phyloP scores from a whole-genome alignment of 805 yeast genomes.

The Metschnikowia cerradonensis region DNA sequence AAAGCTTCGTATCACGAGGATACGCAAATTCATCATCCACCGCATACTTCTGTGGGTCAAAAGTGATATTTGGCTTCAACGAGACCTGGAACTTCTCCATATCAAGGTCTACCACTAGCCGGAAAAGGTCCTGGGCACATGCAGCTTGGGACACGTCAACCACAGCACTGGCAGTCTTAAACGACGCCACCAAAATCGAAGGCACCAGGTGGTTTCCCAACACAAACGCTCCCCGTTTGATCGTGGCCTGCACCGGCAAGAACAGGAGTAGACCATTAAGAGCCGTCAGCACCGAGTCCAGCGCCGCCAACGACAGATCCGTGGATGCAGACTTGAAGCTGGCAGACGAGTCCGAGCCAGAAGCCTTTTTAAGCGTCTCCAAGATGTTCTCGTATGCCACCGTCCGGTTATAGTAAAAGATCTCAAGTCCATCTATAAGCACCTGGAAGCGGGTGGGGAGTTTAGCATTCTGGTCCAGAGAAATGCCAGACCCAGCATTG shows the following conservation, averaged over 20 bases:
- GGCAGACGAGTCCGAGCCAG: neutral
- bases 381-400: conserved; percentile 68
- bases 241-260: conserved; percentile 60
- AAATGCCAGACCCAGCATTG: conserved; percentile 7
- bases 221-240: conserved; percentile 67
- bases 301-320: conserved; percentile 1
- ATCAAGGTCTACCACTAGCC: conserved; percentile 41
- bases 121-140: conserved; percentile 51
- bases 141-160: conserved; percentile 53
- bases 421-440: conserved; percentile 71
- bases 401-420: conserved; percentile 77
- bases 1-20: neutral
- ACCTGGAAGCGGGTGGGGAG: conserved; percentile 57
- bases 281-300: conserved; percentile 1
- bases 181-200: conserved; percentile 62
- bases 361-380: conserved; percentile 28
- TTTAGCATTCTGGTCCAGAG: conserved; percentile 35
- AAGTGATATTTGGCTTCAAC: conserved; percentile 69
- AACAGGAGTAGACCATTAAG: conserved; percentile 23
- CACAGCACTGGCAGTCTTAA: conserved; percentile 48
- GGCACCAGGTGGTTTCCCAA: conserved; percentile 80
- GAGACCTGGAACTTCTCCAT: conserved; percentile 54
- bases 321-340: conserved; percentile 8
- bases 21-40: neutral
- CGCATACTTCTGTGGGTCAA: conserved; percentile 26